Base-by-base conservation (phyloP, 768 basidiomycete genomes). In the Podaxis sp. region DNA sequence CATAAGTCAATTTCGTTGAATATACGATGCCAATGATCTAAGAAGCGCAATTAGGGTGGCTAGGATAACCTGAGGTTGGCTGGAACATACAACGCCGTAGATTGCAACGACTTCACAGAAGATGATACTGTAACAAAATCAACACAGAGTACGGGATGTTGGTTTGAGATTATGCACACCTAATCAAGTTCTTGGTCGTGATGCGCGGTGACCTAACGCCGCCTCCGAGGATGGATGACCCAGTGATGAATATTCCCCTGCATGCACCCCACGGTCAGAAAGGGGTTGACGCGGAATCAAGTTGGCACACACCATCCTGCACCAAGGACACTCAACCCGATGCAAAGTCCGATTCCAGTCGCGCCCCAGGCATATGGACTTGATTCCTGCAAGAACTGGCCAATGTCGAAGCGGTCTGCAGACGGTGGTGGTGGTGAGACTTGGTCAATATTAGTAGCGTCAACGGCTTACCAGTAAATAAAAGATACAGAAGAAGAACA, bases 41-140 rank as follows among this genome's bases (percentile, higher is more conserved):
- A 2, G 53, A 27, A 23, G 54, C 25, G 38, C 11, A 21, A 64
- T 50, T 28, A 59, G 47, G 53, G 47, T 51, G 51, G 47, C 54
- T 7, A 53, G 9, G 27, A 28, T 28, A 18, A 47, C n/a, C 40
- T 23, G 50, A 48, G 3, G 38, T 55, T 44, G 50, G 27, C 16
- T 52, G 51, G 18, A 46, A 81, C 90, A 62, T 74, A 95, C 93
- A 55, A 93, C 92, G 60, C 91, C 97, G 76, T 98, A 98, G 70
- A 99, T 98, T 61, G 96, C 97, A 28, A 99, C 95, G 69, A 98
- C 97, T 78, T 98, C 96, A 74, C 96, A 98, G 81, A 98, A 98
- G 69, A 99, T 98, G 78, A 98, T 94, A 66, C 96, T 98, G 68
- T 9, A 28, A 14, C 37, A 59, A 6, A n/a, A 18, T 58, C 28